These are phyloP conservation scores for Hemisphaericaspora subhashii DNA, from an alignment of 1,139 yeast genomes.

Conservation along the genomic window DNA sequence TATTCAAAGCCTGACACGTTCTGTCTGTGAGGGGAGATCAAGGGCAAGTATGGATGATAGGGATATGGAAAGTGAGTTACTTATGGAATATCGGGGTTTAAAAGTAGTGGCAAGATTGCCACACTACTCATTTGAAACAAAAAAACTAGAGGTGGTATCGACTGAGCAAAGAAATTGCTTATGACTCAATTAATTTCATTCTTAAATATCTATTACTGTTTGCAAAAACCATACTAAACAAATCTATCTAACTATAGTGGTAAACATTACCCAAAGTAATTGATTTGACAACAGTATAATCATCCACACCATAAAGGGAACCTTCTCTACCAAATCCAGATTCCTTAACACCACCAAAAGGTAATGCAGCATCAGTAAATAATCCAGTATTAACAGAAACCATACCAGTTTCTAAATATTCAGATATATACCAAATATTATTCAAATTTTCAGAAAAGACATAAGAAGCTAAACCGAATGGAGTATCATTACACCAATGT, in stretches of 20 bases:
- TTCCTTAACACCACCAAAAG: constrained; percentile 51
- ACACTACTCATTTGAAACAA: too few species aligned
- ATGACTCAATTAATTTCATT: too few species aligned
- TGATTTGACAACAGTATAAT: constrained; percentile 42
- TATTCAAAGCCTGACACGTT: too few species aligned
- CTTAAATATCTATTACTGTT: too few species aligned
- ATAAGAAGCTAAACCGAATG: constrained; percentile 47
- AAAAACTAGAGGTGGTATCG: too few species aligned
- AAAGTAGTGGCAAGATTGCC: too few species aligned
- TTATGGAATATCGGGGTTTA: too few species aligned
- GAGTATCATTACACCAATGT: constrained; percentile 38
- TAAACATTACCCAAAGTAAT: constrained; percentile 40
- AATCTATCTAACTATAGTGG: constrained; percentile 14
- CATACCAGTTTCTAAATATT: constrained; percentile 46
- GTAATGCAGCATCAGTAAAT: constrained; percentile 48
- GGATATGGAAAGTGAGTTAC: too few species aligned
- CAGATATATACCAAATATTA: constrained; percentile 55
- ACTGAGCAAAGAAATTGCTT: too few species aligned
- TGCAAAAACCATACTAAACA: neutral
- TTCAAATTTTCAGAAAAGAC: constrained; percentile 45
- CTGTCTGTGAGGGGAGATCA: too few species aligned
- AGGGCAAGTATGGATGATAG: too few species aligned
- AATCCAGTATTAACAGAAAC: constrained; percentile 47
- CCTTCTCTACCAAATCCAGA: constrained; percentile 55
- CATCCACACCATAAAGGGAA: constrained; percentile 47